Percentiles rank a stretch among this genome's conserved stretches.
Conservation (phyloP, 2,329 filamentous ascomycete species). For the Fusarium xylarioides region DNA sequence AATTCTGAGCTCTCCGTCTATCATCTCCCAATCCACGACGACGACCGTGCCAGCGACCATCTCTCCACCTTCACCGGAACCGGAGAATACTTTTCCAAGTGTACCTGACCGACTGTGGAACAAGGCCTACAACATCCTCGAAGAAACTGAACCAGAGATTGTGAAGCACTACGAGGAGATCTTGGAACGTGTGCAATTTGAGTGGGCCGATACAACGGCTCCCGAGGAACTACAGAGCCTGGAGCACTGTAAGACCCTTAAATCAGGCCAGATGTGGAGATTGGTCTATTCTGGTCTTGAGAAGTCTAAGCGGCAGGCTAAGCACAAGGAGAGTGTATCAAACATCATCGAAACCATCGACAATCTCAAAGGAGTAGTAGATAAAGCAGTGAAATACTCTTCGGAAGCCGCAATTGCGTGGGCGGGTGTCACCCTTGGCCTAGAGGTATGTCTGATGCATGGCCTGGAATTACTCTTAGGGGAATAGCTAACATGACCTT, state of each 20-base stretch:
- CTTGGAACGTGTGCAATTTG: fast-evolving
- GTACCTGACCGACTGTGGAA: fast-evolving
- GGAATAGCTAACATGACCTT: fast-evolving
- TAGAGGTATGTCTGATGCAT: not conserved
- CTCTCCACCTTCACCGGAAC: fast-evolving
- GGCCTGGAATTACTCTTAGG: fast-evolving
- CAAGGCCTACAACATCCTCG: fast-evolving
- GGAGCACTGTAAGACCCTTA: fast-evolving
- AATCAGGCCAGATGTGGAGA: not conserved
- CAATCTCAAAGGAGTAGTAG: fast-evolving
- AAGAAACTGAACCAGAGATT: fast-evolving
- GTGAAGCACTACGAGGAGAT: not conserved
- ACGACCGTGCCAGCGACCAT: no score
- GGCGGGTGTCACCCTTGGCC: not conserved
- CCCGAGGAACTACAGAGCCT: fast-evolving
- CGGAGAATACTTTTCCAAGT: fast-evolving
- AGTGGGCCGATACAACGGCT: fast-evolving
- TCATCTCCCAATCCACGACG: fast-evolving
- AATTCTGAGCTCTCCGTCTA: fast-evolving
- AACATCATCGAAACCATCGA: fast-evolving
- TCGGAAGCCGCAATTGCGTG: not conserved
- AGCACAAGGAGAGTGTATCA: fast-evolving
- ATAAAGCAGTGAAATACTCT: fast-evolving
- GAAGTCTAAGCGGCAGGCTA: not conserved
- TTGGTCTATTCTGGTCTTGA: fast-evolving